Percentiles rank a stretch among this genome's conserved stretches.
phyloP scores from a whole-genome alignment of 139 green algal genomes.

The Chlorella sp. region DNA sequence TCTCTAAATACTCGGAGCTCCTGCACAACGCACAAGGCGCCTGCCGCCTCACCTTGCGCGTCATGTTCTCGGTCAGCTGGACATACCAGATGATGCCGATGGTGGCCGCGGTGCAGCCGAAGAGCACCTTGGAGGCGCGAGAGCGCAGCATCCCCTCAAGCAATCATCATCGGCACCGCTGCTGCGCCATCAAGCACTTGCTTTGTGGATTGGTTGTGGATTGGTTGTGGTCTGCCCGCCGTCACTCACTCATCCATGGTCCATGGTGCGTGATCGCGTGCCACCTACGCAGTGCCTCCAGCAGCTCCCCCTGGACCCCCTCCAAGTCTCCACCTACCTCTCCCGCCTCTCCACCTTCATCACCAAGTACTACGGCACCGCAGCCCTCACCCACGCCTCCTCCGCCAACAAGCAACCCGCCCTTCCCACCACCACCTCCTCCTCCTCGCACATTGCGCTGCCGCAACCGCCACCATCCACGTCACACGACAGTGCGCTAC shows the following conservation, averaged over 20 bases:
- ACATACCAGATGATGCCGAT: not conserved
- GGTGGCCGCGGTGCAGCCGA: not conserved
- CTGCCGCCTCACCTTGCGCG: not conserved
- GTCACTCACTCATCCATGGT: not conserved
- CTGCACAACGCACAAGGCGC: too few relatives aligned
- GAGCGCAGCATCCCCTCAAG: not conserved
- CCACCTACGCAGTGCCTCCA: slow-evolving; percentile 10
- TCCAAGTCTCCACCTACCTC: slow-evolving; percentile 24
- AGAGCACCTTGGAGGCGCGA: not conserved
- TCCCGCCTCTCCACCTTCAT: slow-evolving; percentile 49
- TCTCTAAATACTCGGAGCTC: too few relatives aligned
- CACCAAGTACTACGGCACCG: slow-evolving; percentile 46
- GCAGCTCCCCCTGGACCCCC: slow-evolving; percentile 27
- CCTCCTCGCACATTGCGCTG: too few relatives aligned
- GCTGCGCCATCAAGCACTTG: too few relatives aligned
- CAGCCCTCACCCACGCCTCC: too few relatives aligned
- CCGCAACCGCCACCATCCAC: not conserved
- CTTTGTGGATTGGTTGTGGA: too few relatives aligned
- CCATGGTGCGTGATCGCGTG: not conserved
- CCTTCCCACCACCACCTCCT: not conserved
- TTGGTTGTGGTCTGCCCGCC: too few relatives aligned
- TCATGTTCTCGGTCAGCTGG: not conserved
- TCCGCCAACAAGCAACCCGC: not conserved
- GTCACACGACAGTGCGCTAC: too few relatives aligned
- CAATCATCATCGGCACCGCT: too few relatives aligned